phyloP scores from a whole-genome alignment of 495 filamentous ascomycete species.

The Pyrenula aspistea region DNA sequence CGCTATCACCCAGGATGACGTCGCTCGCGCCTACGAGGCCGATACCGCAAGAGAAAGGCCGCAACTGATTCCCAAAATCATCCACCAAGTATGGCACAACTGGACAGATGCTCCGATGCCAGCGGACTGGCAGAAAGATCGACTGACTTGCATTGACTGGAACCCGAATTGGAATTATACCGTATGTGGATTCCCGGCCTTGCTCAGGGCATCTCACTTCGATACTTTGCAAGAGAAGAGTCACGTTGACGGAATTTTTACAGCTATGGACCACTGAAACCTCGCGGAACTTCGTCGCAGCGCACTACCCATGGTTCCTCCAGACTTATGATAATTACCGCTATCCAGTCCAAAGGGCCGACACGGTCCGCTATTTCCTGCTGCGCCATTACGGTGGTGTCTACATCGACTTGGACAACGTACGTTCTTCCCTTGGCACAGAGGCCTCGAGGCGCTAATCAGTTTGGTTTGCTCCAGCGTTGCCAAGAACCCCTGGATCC shows the following conservation, averaged over 20 bases:
- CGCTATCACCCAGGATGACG: constrained; percentile 25
- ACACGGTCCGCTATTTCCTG: constrained; percentile 60
- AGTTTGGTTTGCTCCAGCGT: constrained; percentile 5
- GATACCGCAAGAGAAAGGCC: background rate
- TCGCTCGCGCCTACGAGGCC: background rate
- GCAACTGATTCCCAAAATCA: constrained; percentile 3
- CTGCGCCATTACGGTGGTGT: constrained; percentile 56
- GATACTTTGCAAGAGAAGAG: no score
- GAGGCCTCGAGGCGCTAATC: background rate
- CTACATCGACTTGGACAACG: constrained; percentile 60
- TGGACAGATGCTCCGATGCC: constrained; percentile 3
- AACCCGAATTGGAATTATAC: constrained; percentile 6
- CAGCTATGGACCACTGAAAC: constrained; percentile 56
- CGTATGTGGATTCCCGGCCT: no score
- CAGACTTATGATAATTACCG: constrained; percentile 54
- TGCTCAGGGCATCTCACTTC: constrained; percentile 1
- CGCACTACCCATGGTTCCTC: constrained; percentile 57
- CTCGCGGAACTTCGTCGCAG: constrained; percentile 45
- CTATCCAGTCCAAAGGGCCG: constrained; percentile 58
- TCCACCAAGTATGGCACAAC: constrained; percentile 3
- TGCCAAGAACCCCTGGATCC: constrained; percentile 9
- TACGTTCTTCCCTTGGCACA: constrained; percentile 2
- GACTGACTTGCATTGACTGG: constrained; percentile 2
- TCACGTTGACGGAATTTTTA: no score
- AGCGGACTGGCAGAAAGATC: constrained; percentile 3